These are phyloP conservation scores for Claviceps arundinis DNA, from an alignment of 2,329 filamentous ascomycete species.

Conservation along the genomic window DNA sequence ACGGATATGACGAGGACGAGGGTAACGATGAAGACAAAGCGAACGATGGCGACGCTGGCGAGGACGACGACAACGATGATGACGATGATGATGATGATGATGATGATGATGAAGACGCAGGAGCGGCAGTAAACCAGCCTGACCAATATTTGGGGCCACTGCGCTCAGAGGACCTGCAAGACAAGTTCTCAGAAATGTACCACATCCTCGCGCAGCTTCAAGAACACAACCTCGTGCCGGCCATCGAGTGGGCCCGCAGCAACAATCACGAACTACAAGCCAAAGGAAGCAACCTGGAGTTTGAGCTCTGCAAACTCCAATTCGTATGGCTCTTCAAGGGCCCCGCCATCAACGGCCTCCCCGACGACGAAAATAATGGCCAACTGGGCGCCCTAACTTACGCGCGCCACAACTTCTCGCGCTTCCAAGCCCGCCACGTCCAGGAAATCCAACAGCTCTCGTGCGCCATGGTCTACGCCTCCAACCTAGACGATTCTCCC, in stretches of 20 bases:
- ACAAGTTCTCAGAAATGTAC: constrained; percentile 83
- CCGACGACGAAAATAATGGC: constrained; percentile 41
- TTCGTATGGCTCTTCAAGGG: constrained; percentile 81
- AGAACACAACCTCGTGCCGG: constrained; percentile 60
- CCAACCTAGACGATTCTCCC: constrained; percentile 63
- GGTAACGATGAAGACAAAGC: constrained; percentile 6
- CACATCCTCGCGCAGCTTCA: constrained; percentile 69
- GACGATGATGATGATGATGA: neutral
- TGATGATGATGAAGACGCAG: constrained; percentile 1
- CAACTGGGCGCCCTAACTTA: constrained; percentile 58
- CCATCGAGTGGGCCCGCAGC: constrained; percentile 71
- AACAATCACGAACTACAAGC: constrained; percentile 61
- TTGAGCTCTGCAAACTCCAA: constrained; percentile 81
- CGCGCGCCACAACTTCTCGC: constrained; percentile 57
- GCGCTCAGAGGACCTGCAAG: constrained; percentile 46
- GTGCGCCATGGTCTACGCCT: constrained; percentile 65
- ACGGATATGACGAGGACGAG: constrained; percentile 13
- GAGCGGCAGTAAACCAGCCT: constrained; percentile 3
- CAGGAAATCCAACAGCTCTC: constrained; percentile 70
- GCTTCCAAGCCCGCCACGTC: constrained; percentile 62
- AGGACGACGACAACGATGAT: constrained; percentile 10
- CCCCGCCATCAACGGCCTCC: constrained; percentile 36
- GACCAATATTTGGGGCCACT: constrained; percentile 14
- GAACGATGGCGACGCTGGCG: neutral
- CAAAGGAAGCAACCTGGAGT: constrained; percentile 84